Conservation (phyloP, 306 rosid genomes). For the Trifolium dubium region DNA sequence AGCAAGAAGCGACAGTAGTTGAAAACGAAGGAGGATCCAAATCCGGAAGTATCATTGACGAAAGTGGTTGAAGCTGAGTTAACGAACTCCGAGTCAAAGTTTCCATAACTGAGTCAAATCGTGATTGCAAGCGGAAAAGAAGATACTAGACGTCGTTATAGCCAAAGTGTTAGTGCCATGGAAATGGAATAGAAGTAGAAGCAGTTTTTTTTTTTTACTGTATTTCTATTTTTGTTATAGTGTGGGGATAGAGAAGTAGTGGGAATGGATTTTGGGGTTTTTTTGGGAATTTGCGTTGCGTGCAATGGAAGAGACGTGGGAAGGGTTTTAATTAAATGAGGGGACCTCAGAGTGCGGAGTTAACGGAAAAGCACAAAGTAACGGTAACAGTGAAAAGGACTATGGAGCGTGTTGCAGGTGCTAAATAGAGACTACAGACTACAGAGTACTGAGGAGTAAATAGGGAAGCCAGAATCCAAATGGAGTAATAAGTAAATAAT, state of each 20-base stretch:
- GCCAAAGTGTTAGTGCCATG: slow-evolving; percentile 24
- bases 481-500: too few relatives aligned
- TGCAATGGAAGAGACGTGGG: slow-evolving; percentile 43
- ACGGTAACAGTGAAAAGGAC: slow-evolving; percentile 40
- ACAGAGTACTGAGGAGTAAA: too few relatives aligned
- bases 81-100: slow-evolving; percentile 43
- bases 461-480: too few relatives aligned
- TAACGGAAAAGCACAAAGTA: slow-evolving; percentile 55
- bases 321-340: slow-evolving; percentile 29
- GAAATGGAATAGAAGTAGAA: background rate
- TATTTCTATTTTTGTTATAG: background rate
- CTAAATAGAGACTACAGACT: too few relatives aligned
- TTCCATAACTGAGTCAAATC: slow-evolving; percentile 53
- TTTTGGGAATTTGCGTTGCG: slow-evolving; percentile 39
- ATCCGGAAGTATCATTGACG: slow-evolving; percentile 23
- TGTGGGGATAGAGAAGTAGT: background rate
- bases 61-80: slow-evolving; percentile 32
- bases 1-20: slow-evolving; percentile 34
- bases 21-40: slow-evolving; percentile 48
- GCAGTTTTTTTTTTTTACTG: background rate
- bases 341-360: slow-evolving; percentile 39
- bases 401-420: background rate
- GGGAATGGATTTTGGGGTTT: background rate
- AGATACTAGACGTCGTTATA: slow-evolving; percentile 11
- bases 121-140: slow-evolving; percentile 22